Base-by-base conservation (phyloP, 768 basidiomycete genomes). In the Leucocoprinus sp. region DNA sequence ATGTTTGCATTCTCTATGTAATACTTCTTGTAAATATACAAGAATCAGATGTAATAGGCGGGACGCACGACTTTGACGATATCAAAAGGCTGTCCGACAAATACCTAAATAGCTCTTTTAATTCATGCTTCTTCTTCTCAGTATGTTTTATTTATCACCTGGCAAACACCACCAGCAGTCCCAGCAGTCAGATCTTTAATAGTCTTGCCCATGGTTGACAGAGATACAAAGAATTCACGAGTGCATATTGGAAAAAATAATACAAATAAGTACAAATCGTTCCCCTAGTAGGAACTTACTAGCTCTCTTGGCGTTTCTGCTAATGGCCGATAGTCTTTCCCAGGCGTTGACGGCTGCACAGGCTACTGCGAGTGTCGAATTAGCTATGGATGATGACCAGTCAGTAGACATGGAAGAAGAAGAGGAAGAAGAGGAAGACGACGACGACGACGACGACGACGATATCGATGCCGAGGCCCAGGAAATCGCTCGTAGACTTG, bases 21-120 rank as follows among this genome's bases (percentile, higher is more conserved):
- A 42, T 27, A 37, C 19, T 45, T 21, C 53, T 27, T 28, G 24
- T 14, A 39, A 6, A 34, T 29, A 22, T 40, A 15, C 14, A 36
- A 28, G 27, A 36, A 8, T 24, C 21, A 35, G 36, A 22, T 21
- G 18, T 15, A n/a, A 26, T 24, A 29, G 14, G 39, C 29, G 37
- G 37, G 51, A 78, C 86, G 60, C 59, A 91, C 89, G 67, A 93
- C 89, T 82, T 96, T 96, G 67, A 93, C 88, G 52, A 95, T 93
- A 64, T 97, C 93, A 64, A 97, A 97, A 9, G 93, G 93, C 63
- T 95, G 89, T 38, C 90, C 91, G 37, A 92, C 89, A 37, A 92
- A 71, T 49, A 91, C 86, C 85, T 89, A 43, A 17, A 43, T 28
- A 50, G 45, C 28, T 18, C 36, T 15, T 36, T 51, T 49, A 47